Percentiles rank a stretch among this genome's conserved stretches.
These are phyloP conservation scores for Thecaphora thlaspeos DNA, from an alignment of 1,284 basidiomycete species.

Conservation along the genomic window DNA sequence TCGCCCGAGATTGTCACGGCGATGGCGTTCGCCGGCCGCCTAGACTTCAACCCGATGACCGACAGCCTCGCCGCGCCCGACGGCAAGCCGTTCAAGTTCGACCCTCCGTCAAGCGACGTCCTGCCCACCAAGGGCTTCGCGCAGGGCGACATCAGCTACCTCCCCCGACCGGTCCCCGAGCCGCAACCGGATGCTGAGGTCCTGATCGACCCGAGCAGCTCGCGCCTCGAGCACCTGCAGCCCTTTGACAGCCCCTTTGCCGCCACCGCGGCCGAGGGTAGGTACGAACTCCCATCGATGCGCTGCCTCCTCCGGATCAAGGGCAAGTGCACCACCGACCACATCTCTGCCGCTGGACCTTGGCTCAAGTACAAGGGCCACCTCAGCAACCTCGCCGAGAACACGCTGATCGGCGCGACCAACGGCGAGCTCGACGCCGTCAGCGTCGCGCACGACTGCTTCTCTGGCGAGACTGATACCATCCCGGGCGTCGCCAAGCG, in stretches of 20 bases:
- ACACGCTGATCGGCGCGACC: constrained; percentile 65
- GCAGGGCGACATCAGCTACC: constrained; percentile 72
- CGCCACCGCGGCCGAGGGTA: constrained; percentile 54
- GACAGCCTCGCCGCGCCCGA: constrained; percentile 75
- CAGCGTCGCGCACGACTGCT: constrained; percentile 57
- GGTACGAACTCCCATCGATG: constrained; percentile 71
- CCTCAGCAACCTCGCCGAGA: constrained; percentile 92
- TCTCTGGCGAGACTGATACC: constrained; percentile 39
- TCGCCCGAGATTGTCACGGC: constrained; percentile 97
- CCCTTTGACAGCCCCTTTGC: constrained; percentile 81
- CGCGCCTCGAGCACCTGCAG: constrained; percentile 77
- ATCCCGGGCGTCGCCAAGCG: constrained; percentile 54
- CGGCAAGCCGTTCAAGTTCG: constrained; percentile 78
- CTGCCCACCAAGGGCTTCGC: constrained; percentile 83
- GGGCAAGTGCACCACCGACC: constrained; percentile 96
- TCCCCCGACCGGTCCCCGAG: constrained; percentile 73
- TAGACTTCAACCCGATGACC: constrained; percentile 90
- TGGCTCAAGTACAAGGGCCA: constrained; percentile 98
- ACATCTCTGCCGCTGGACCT: constrained; percentile 56
- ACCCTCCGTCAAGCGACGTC: constrained; percentile 78
- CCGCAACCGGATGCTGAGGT: constrained; percentile 71
- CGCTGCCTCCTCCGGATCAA: constrained; percentile 81
- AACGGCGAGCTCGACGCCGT: constrained; percentile 60
- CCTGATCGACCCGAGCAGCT: constrained; percentile 62
- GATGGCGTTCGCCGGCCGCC: constrained; percentile 82